Conservation (phyloP, 345 rosid species). For the Melaleuca alternifolia region DNA sequence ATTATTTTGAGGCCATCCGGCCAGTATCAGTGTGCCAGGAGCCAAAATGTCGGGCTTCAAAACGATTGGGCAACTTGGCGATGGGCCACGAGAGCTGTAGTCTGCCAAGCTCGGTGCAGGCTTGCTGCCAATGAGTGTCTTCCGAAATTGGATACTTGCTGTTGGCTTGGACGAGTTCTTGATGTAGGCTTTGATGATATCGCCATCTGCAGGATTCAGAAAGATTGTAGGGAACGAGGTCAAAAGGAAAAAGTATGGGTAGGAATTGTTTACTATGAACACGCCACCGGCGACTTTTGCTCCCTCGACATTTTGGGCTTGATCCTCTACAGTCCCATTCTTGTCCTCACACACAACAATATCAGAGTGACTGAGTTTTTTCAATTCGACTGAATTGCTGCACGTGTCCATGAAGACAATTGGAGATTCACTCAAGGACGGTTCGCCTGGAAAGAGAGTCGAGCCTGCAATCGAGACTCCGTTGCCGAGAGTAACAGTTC, state of each 20-base stretch:
- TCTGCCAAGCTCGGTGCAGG: constrained; percentile 24
- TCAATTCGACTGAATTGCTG: constrained; percentile 8
- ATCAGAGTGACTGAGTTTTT: constrained; percentile 7
- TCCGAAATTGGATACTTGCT: constrained; percentile 23
- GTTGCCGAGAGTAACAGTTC: constrained; percentile 9
- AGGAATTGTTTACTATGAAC: constrained; percentile 24
- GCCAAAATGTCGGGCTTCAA: constrained; percentile 43
- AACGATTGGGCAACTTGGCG: constrained; percentile 27
- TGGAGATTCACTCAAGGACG: constrained; percentile 7
- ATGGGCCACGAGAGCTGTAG: constrained; percentile 45
- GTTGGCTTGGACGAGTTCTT: constrained; percentile 9
- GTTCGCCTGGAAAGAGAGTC: constrained; percentile 16
- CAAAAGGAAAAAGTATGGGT: not conserved
- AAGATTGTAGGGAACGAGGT: constrained; percentile 19
- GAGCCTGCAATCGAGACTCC: constrained; percentile 6
- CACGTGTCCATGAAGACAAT: constrained; percentile 30
- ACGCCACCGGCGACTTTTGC: constrained; percentile 17
- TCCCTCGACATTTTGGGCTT: constrained; percentile 4
- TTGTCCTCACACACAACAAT: constrained; percentile 35
- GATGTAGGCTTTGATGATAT: constrained; percentile 23
- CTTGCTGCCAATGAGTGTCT: constrained; percentile 3
- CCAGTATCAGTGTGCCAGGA: constrained; percentile 29
- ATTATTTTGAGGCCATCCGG: constrained; percentile 26
- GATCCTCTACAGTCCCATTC: constrained; percentile 9
- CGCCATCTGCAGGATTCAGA: constrained; percentile 8